Base-by-base conservation (phyloP, 2,329 filamentous ascomycete species). In the Cladophialophora carrionii region DNA sequence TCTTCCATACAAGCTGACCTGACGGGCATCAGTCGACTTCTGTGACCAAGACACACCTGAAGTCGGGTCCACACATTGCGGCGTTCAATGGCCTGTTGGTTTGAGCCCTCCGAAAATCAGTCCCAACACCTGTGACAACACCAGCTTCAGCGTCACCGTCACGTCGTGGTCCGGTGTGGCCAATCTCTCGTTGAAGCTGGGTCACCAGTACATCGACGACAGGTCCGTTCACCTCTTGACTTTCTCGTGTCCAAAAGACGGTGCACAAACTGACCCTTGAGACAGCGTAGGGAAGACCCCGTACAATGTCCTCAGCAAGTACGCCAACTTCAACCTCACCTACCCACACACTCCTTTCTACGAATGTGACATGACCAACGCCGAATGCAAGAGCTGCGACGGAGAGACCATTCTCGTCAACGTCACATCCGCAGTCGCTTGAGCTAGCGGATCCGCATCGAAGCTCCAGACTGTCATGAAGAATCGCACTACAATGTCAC, bases 281-380 rank as follows among this genome's bases (percentile, higher is more conserved):
- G 20, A 61, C 55, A 68, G 66, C 32, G 59, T 68, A 31, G 66
- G 66, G 9, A 22, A 68, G 56, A 56, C 62, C 32, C 68, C 68
- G 8, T 70, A 69, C 64, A 69, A 70, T 43, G 58, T 69, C 46
- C 54, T 70, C 12, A 71, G 63, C 49, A 70, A 69, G 52, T 68
- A 66, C 64, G 55, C 66, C 22, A 34, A 63, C 17, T 48, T 71
- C 49, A 66, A 62, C 55, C 46, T 71, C 12, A 65, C 62, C 29
- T 70, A 64, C 46, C 65, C 65, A 14, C 56, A 49, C 8, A 68
- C 64, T 5, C 41, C 66, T 20, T 52, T 64, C 52, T 71, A 70
- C 32, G 52, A 67, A 20, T 71, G 70, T 48, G 67, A 72, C 51
- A 37, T 63, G 41, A 34, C 54, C 22, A 62, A 59, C 17, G 70